Conservation (phyloP, 495 filamentous ascomycete species). For the Penicillium canescens region DNA sequence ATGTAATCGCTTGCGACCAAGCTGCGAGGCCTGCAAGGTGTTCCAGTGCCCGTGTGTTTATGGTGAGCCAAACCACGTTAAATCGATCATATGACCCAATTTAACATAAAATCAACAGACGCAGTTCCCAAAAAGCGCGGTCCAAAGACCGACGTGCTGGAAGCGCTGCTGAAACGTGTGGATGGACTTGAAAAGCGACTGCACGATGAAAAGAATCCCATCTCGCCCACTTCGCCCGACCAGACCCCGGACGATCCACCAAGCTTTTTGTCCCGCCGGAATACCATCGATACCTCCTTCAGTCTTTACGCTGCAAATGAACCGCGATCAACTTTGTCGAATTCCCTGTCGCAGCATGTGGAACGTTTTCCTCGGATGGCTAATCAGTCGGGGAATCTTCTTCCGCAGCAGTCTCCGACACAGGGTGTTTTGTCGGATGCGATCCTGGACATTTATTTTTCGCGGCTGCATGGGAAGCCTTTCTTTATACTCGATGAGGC, state of each 20-base stretch:
- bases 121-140: slow-evolving; percentile 86
- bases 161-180: slow-evolving; percentile 79
- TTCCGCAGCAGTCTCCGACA: slow-evolving; percentile 29
- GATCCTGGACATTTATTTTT: slow-evolving; percentile 75
- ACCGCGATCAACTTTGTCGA: slow-evolving; percentile 9
- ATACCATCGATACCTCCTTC: slow-evolving; percentile 24
- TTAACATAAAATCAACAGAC: slow-evolving; percentile 48
- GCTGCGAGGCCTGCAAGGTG: slow-evolving; percentile 84
- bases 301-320: slow-evolving; percentile 14
- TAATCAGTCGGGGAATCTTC: slow-evolving; percentile 3
- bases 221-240: slow-evolving; percentile 44
- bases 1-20: slow-evolving; percentile 80
- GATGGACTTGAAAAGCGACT: slow-evolving; percentile 79
- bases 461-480: slow-evolving; percentile 73
- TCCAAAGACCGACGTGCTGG: slow-evolving; percentile 84
- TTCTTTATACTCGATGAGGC: slow-evolving; percentile 77
- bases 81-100: slow-evolving; percentile 1
- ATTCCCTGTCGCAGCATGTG: slow-evolving; percentile 8
- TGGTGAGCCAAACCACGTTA: slow-evolving; percentile 50
- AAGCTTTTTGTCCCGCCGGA: slow-evolving; percentile 15
- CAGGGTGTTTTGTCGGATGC: slow-evolving; percentile 50
- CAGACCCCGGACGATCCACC: slow-evolving; percentile 13
- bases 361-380: slow-evolving; percentile 15
- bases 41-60: slow-evolving; percentile 89
- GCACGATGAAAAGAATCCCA: slow-evolving; percentile 62